Evolutionary conservation across 2,329 filamentous ascomycete species (phyloP).

Genomic region (Sarocladium brachiariae): DNA sequence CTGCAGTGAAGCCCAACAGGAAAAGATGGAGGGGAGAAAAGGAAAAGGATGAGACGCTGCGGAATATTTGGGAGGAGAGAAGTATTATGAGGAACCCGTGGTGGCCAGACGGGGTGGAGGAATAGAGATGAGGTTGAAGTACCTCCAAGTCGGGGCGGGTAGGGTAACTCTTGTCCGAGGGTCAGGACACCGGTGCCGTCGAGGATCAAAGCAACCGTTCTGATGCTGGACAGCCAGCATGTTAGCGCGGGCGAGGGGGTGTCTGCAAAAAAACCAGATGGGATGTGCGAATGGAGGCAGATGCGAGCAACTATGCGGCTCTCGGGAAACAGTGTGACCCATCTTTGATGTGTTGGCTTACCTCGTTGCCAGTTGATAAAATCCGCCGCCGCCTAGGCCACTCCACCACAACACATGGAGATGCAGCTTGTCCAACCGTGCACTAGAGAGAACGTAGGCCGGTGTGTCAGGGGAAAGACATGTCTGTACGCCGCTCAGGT

Average conservation of each 20-base stretch:
- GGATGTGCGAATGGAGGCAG: slow-evolving; percentile 33
- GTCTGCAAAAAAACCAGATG: slow-evolving; percentile 30
- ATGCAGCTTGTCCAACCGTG: slow-evolving; percentile 29
- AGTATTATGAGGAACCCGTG: slow-evolving; percentile 4
- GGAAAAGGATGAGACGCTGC: slow-evolving; percentile 15
- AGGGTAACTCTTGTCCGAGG: slow-evolving; percentile 1
- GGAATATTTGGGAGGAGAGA: slow-evolving; percentile 9
- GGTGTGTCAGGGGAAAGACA: slow-evolving; percentile 1
- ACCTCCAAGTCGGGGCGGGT: slow-evolving; percentile 18
- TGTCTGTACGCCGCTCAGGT: background rate
- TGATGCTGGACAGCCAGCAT: slow-evolving; percentile 53
- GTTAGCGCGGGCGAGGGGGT: slow-evolving; percentile 44
- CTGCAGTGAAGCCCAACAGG: slow-evolving; percentile 52
- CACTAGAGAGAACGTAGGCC: background rate
- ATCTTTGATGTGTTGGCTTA: slow-evolving; percentile 86
- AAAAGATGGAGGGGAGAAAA: slow-evolving; percentile 12
- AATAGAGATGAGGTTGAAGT: slow-evolving; percentile 27
- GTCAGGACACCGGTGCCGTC: slow-evolving; percentile 30
- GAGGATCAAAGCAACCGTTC: slow-evolving; percentile 53
- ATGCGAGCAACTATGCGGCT: slow-evolving; percentile 60
- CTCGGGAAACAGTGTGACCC: slow-evolving; percentile 58
- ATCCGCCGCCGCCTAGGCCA: slow-evolving; percentile 52
- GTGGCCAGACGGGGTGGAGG: slow-evolving; percentile 14
- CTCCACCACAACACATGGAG: slow-evolving; percentile 52
- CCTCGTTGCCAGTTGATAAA: slow-evolving; percentile 74